Evolutionary conservation across 441 rosid genomes (phyloP), one percentile per base, ranked within the genome.

Genomic region (Sinapis alba): DNA sequence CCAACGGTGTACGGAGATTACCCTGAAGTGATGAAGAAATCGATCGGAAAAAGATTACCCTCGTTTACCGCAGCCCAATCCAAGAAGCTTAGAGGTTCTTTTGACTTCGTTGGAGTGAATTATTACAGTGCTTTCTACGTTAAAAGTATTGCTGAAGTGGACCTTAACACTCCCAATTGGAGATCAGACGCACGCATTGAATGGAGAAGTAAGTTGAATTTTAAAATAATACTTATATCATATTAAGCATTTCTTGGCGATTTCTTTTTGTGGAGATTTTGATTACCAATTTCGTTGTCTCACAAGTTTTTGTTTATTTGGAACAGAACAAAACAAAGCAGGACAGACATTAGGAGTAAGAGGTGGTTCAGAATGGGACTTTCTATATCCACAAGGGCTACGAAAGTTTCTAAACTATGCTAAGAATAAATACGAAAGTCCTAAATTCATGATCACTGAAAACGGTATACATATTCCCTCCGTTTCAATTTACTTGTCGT

Each of bases 31-130:
- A 85, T 86, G 90, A 69, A 72, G 18, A 36, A n/a, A 6, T 53
- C 78, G 0, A 81, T 83, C 1, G 80, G 84, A 10, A 41, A 77
- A 28, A 74, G 90, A 68, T 67, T 87, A 16, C 88, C 90, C 0
- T 51, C 71, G 6, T 85, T 87, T 69, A 82, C 87, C 0, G 34
- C 45, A 8, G 38, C 66, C 0, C 82, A 87, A 65, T 80, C 85
- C 0, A 16, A 66, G 23, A 72, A 78, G 68, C 36, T 87, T 6
- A 73, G 6, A 58, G 81, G 83, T 34, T 83, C 90, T 11, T 74
- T 53, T 26, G 90, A 87, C 68, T 87, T 82, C 30, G 66, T 87
- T 20, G 88, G 86, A 12, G 38, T 82, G n/a, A 87, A 86, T 71
- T 85, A 85, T 65, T 85, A 85, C 70, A 79, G 84, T 38, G 76